Base-by-base conservation (phyloP, 2,329 filamentous ascomycete genomes). In the Chalaropsis ovoidea region DNA sequence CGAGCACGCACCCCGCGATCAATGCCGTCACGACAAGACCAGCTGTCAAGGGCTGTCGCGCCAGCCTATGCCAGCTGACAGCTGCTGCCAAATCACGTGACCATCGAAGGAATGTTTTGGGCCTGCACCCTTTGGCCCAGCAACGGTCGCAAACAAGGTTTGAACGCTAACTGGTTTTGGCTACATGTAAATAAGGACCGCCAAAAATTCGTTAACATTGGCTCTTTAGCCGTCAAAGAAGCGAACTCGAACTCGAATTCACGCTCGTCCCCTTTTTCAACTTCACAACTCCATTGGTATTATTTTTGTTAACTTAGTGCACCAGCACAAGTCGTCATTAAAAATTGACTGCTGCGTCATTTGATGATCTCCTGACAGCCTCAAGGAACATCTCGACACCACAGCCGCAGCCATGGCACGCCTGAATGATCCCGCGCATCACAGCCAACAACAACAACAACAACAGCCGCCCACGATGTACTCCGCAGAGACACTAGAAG, bases 361-460 rank as follows among this genome's bases (percentile, higher is more conserved):
- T 27, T 39, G n/a, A 58, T 58, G 24, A 58, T 58, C 27, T 47
- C 43, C 10, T 47, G 43, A 2, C 24, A 58, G 54, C 19, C 52
- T 58, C 31, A 10, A 31, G 31, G 54, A 19, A 17, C 43, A 47
- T n/a, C n/a, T 47, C 39, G 31, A 63, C 31, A 54, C 15, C 4
- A 41, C 63, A 71, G 67, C 70, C 75, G 76, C 79, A 78, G 74
- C 75, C 71, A 93, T 93, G 89, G 89, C 89, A 77, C 83, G 88
- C 77, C 81, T 93, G 70, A 92, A 92, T 77, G 88, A 91, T 79
- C 82, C 83, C 73, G 81, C 84, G 69, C 77, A 81, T 76, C 82
- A 86, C 72, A 61, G 63, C 43, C 66, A 67, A 62, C 60, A 52
- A 35, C 60, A 39, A n/a, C 56, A 49, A 49, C 47, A 52, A 11